phyloP scores from a whole-genome alignment of 768 basidiomycete species.

The Cystoderma amianthinum region DNA sequence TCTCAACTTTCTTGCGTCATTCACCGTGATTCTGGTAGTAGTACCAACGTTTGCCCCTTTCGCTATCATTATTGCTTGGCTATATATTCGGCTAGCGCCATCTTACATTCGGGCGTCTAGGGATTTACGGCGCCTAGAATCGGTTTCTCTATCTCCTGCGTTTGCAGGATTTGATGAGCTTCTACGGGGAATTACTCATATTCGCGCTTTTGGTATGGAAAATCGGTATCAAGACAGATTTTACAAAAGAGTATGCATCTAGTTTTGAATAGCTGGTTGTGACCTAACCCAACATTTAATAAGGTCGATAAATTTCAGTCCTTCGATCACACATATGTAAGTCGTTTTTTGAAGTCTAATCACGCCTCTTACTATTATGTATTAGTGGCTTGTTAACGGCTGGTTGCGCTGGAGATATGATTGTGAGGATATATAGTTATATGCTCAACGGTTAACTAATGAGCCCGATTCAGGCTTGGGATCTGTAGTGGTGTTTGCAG shows the following conservation, averaged over 20 bases:
- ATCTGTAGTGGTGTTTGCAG: slow-evolving; percentile 61
- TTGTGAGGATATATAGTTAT: slow-evolving; percentile 35
- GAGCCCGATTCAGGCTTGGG: slow-evolving; percentile 37
- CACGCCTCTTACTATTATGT: too few species aligned
- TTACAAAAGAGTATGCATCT: slow-evolving; percentile 38
- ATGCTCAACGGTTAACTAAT: neutral
- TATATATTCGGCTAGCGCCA: slow-evolving; percentile 60
- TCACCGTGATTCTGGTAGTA: slow-evolving; percentile 54
- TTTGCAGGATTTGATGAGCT: slow-evolving; percentile 73
- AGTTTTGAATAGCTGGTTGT: neutral
- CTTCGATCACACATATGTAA: slow-evolving; percentile 64
- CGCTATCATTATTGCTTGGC: slow-evolving; percentile 60
- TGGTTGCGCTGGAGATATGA: slow-evolving; percentile 76
- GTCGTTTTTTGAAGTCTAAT: too few species aligned
- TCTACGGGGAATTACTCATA: slow-evolving; percentile 56
- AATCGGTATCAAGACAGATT: slow-evolving; percentile 57
- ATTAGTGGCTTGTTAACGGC: slow-evolving; percentile 60
- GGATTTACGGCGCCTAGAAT: slow-evolving; percentile 63
- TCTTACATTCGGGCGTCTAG: slow-evolving; percentile 55
- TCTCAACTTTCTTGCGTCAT: slow-evolving; percentile 57
- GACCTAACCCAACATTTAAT: slow-evolving; percentile 1
- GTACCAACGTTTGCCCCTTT: slow-evolving; percentile 62
- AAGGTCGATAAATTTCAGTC: slow-evolving; percentile 65
- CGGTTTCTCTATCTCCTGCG: slow-evolving; percentile 60
- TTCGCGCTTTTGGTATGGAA: slow-evolving; percentile 71